phyloP scores from a whole-genome alignment of 805 yeast species.

The Brettanomyces nanus region DNA sequence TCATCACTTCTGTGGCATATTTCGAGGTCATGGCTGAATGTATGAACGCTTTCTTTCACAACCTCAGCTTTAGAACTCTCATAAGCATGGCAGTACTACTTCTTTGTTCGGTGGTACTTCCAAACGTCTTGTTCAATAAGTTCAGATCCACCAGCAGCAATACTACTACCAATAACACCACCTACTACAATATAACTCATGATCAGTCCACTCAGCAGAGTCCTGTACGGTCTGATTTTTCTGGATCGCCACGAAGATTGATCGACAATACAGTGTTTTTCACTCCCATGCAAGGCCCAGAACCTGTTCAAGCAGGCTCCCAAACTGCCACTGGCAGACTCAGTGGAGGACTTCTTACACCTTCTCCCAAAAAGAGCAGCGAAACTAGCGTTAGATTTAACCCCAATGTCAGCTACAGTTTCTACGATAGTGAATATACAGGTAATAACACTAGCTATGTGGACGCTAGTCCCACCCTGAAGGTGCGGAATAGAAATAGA shows the following conservation, averaged over 20 bases:
- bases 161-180: constrained; percentile 17
- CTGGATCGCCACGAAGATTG: not conserved
- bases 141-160: constrained; percentile 14
- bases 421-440: constrained; percentile 9
- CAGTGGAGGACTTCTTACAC: not conserved
- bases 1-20: constrained; percentile 25
- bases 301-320: too few relatives aligned
- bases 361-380: constrained; percentile 2
- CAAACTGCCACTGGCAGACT: too few relatives aligned
- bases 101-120: constrained; percentile 15
- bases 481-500: constrained; percentile 11
- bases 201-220: constrained; percentile 10
- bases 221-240: constrained; percentile 2
- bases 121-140: constrained; percentile 21
- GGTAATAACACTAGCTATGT: not conserved
- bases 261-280: constrained; percentile 2
- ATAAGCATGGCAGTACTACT: constrained; percentile 11
- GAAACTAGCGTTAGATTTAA: constrained; percentile 22
- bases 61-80: constrained; percentile 19
- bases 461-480: constrained; percentile 1
- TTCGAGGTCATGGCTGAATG: constrained; percentile 28
- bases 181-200: constrained; percentile 16
- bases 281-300: constrained; percentile 1
- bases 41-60: constrained; percentile 26
- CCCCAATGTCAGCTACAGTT: constrained; percentile 23